These are phyloP conservation scores for Guadua angustifolia DNA, from an alignment of 176 grass and related monocot species.

Conservation along the genomic window DNA sequence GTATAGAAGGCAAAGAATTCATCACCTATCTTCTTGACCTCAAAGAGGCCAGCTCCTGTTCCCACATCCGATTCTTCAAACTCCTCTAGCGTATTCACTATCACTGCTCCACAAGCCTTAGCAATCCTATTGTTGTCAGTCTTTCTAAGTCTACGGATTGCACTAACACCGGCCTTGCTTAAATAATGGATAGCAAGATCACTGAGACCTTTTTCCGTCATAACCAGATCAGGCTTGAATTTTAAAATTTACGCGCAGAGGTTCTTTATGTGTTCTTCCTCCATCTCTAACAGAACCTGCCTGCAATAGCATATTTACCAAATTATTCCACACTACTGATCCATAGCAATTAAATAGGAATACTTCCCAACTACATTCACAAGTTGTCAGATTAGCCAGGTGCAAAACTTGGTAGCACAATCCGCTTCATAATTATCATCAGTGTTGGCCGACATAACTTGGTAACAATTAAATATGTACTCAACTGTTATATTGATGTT, in stretches of 20 bases:
- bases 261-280: conserved; percentile 97
- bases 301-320: conserved; percentile 50
- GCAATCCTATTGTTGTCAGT: conserved; percentile 98
- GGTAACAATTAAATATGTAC: no score
- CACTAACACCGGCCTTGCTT: conserved; percentile 93
- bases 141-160: conserved; percentile 85
- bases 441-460: no score
- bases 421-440: no score
- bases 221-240: conserved; percentile 92
- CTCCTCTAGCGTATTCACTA: conserved; percentile 95
- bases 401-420: no score
- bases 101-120: conserved; percentile 89
- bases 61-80: conserved; percentile 98
- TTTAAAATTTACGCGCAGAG: conserved; percentile 84
- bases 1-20: conserved; percentile 92
- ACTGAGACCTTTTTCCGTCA: conserved; percentile 94
- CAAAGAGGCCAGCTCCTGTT: conserved; percentile 84
- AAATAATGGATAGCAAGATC: conserved; percentile 95
- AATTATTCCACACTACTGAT: not conserved
- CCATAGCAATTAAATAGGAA: no score
- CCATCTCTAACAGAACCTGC: conserved; percentile 94
- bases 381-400: no score
- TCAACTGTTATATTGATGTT: no score
- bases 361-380: no score
- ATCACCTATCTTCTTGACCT: conserved; percentile 97